These are phyloP conservation scores for Babesia bigemina DNA, from an alignment of 169 alveolate genomes.

Conservation along the genomic window DNA sequence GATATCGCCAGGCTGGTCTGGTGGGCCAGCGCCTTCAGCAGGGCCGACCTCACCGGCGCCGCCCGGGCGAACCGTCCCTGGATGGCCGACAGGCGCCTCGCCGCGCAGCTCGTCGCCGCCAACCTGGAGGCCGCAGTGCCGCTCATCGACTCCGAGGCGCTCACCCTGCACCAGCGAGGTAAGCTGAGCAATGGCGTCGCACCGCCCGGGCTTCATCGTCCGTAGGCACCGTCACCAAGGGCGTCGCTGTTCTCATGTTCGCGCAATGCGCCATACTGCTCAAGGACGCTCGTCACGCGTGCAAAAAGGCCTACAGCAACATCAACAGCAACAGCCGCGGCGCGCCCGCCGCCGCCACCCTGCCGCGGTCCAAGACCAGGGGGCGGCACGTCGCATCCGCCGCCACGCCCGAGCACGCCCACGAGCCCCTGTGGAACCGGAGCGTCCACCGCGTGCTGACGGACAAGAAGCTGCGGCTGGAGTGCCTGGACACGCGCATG, in stretches of 20 bases:
- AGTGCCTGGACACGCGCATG: constrained; percentile 31
- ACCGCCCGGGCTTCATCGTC: neutral
- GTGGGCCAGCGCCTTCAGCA: constrained; percentile 38
- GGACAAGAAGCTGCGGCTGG: constrained; percentile 31
- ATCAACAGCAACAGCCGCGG: neutral
- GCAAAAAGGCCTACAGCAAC: neutral
- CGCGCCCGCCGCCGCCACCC: neutral
- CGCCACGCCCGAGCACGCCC: neutral
- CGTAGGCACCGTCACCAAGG: constrained; percentile 21
- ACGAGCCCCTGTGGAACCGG: neutral
- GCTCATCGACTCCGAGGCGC: constrained; percentile 17
- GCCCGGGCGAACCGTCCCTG: constrained; percentile 3
- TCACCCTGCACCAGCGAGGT: constrained; percentile 35
- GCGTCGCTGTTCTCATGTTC: constrained; percentile 10
- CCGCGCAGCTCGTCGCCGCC: neutral
- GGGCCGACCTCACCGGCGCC: constrained; percentile 1
- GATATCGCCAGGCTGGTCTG: constrained; percentile 28
- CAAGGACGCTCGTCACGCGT: constrained; percentile 7
- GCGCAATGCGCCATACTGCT: constrained; percentile 23
- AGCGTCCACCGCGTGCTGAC: neutral
- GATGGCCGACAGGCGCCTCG: constrained; percentile 4
- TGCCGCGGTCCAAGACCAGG: constrained; percentile 21
- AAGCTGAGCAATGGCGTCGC: neutral
- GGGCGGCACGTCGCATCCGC: constrained; percentile 9
- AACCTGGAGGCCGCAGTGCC: constrained; percentile 14